A percentile compares a stretch with the other conserved stretches of the same genome.
phyloP scores from a whole-genome alignment of 768 basidiomycete genomes.

The Phanerochaete carnosa region DNA sequence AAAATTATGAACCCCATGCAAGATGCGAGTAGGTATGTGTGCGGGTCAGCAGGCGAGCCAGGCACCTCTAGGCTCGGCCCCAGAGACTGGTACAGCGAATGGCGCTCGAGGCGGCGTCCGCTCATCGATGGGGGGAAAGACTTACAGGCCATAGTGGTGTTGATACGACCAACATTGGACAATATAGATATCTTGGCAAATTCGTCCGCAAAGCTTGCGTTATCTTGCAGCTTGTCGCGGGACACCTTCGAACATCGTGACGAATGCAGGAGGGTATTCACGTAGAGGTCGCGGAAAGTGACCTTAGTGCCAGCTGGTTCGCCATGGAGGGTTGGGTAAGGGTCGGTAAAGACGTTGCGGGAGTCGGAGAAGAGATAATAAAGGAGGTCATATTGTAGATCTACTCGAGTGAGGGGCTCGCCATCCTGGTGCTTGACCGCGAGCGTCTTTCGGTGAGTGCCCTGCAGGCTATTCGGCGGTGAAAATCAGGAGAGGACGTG shows the following conservation, averaged over 20 bases:
- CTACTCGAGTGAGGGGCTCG: constrained; percentile 61
- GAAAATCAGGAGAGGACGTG: neutral
- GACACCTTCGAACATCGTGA: constrained; percentile 67
- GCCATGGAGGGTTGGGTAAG: constrained; percentile 46
- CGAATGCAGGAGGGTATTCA: constrained; percentile 48
- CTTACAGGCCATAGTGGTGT: constrained; percentile 83
- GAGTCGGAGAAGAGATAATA: constrained; percentile 38
- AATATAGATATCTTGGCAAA: constrained; percentile 74
- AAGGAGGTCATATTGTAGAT: constrained; percentile 61
- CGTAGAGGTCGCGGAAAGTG: constrained; percentile 47
- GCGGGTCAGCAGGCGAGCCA: neutral
- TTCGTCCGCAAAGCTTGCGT: constrained; percentile 55
- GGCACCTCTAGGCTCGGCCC: neutral
- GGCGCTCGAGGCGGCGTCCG: neutral
- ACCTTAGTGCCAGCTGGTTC: constrained; percentile 26
- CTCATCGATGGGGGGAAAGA: neutral
- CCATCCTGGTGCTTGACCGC: constrained; percentile 54
- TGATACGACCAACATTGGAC: constrained; percentile 77
- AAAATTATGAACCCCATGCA: neutral
- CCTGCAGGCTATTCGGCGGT: constrained; percentile 36
- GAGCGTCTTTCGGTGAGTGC: constrained; percentile 39
- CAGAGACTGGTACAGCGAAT: neutral
- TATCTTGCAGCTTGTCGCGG: constrained; percentile 68
- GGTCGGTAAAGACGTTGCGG: constrained; percentile 58
- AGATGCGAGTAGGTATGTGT: neutral